Percentiles rank a stretch among this genome's conserved stretches.
Conservation (phyloP, 176 grass and related monocot genomes). For the Triticum urartu region DNA sequence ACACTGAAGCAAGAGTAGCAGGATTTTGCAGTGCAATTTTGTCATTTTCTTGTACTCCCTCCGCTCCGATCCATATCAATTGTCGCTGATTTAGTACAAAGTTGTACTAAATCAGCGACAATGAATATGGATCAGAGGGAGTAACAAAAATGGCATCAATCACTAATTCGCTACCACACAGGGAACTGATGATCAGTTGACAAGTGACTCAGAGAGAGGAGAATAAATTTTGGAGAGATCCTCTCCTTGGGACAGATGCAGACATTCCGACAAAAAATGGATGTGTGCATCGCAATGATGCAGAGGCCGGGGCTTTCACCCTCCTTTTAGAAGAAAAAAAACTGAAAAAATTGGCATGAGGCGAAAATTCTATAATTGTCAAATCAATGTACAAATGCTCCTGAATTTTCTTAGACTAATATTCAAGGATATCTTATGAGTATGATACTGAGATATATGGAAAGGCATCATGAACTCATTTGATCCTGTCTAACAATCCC, state of each 20-base stretch:
- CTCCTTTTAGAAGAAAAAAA: too few species aligned
- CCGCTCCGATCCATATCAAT: too few species aligned
- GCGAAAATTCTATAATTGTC: background rate
- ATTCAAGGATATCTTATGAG: background rate
- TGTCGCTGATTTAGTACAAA: too few species aligned
- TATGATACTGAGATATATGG: background rate
- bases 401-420: background rate
- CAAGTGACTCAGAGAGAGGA: background rate
- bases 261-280: background rate
- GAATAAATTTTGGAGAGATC: background rate
- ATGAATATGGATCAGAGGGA: too few species aligned
- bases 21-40: background rate
- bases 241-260: background rate
- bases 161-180: background rate
- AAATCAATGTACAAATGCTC: background rate
- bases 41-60: background rate
- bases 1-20: background rate
- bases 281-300: too few species aligned
- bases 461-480: background rate
- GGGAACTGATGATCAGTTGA: background rate
- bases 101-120: too few species aligned
- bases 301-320: too few species aligned
- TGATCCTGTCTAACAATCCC: background rate
- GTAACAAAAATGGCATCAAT: background rate
- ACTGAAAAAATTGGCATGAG: background rate